phyloP scores from a whole-genome alignment of 2,329 filamentous ascomycete genomes.

The Neodidymelliopsis sp. region DNA sequence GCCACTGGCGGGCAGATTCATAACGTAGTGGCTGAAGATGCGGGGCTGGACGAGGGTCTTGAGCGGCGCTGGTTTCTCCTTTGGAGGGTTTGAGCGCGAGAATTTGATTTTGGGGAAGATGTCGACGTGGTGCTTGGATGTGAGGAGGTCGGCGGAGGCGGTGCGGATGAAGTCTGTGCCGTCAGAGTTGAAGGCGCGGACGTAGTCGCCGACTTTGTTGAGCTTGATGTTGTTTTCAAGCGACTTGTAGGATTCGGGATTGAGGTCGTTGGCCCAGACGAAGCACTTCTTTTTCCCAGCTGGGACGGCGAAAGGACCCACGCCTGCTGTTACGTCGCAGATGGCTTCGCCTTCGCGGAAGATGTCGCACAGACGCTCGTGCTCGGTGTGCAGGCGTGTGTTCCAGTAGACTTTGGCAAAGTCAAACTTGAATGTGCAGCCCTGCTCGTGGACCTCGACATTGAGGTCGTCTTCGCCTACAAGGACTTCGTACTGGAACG shows the following conservation, averaged over 20 bases:
- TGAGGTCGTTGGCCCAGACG: constrained; percentile 96
- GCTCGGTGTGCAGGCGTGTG: constrained; percentile 86
- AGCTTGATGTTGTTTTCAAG: constrained; percentile 72
- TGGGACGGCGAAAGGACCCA: constrained; percentile 92
- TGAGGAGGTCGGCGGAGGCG: constrained; percentile 66
- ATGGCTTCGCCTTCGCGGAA: constrained; percentile 89
- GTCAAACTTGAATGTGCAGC: constrained; percentile 90
- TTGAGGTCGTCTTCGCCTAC: constrained; percentile 82
- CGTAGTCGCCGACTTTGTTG: constrained; percentile 81
- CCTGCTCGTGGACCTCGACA: constrained; percentile 81
- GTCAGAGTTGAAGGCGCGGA: constrained; percentile 81
- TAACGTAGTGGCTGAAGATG: constrained; percentile 91
- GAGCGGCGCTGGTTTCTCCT: constrained; percentile 39
- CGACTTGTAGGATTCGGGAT: constrained; percentile 82
- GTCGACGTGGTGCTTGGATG: constrained; percentile 60
- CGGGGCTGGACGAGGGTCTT: constrained; percentile 65
- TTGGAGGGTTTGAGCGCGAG: constrained; percentile 33
- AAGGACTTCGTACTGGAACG: constrained; percentile 91
- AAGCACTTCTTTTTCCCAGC: constrained; percentile 90
- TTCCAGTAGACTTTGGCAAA: constrained; percentile 99
- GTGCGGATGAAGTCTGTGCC: constrained; percentile 80
- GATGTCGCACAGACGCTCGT: constrained; percentile 76
- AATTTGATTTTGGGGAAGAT: constrained; percentile 47
- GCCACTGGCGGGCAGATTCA: constrained; percentile 94
- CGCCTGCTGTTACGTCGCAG: constrained; percentile 96